Conservation (phyloP, 2,329 filamentous ascomycete genomes). For the Nemania sp. region DNA sequence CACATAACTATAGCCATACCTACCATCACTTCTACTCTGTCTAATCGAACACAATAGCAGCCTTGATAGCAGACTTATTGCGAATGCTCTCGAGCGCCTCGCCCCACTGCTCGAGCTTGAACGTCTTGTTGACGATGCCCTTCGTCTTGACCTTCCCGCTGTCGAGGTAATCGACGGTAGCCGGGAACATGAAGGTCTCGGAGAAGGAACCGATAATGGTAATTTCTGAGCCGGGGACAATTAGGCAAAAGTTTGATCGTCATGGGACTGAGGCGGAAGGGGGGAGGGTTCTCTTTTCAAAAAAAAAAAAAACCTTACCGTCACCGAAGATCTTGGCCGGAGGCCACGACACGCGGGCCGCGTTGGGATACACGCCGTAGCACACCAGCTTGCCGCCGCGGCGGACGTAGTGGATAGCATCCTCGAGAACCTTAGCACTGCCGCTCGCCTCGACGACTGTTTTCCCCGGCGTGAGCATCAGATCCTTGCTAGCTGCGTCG, state of each 20-base stretch:
- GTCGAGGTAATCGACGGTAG: slow-evolving; percentile 58
- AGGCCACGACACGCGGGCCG: slow-evolving; percentile 67
- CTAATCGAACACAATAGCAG: slow-evolving; percentile 71
- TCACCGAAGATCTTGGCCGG: slow-evolving; percentile 72
- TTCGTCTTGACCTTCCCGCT: slow-evolving; percentile 64
- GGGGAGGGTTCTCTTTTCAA: background rate
- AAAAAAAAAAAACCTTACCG: no score
- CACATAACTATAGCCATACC: background rate
- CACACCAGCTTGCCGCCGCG: slow-evolving; percentile 73
- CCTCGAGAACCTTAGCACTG: slow-evolving; percentile 69
- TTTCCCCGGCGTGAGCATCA: slow-evolving; percentile 26
- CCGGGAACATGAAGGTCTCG: slow-evolving; percentile 72
- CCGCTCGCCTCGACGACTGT: slow-evolving; percentile 71
- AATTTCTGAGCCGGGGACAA: slow-evolving; percentile 54
- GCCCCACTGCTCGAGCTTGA: slow-evolving; percentile 73
- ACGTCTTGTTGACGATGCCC: slow-evolving; percentile 75
- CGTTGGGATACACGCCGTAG: slow-evolving; percentile 70
- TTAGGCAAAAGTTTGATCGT: background rate
- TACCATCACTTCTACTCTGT: slow-evolving; percentile 4
- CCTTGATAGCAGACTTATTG: slow-evolving; percentile 76
- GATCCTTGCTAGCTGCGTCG: background rate
- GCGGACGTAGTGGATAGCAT: slow-evolving; percentile 72
- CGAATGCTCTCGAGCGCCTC: slow-evolving; percentile 72
- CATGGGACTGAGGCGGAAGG: background rate
- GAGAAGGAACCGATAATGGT: slow-evolving; percentile 75